A percentile compares a stretch with the other conserved stretches of the same genome.
phyloP scores from a whole-genome alignment of 2,329 filamentous ascomycete species.

The Arthrinium puccinioides region DNA sequence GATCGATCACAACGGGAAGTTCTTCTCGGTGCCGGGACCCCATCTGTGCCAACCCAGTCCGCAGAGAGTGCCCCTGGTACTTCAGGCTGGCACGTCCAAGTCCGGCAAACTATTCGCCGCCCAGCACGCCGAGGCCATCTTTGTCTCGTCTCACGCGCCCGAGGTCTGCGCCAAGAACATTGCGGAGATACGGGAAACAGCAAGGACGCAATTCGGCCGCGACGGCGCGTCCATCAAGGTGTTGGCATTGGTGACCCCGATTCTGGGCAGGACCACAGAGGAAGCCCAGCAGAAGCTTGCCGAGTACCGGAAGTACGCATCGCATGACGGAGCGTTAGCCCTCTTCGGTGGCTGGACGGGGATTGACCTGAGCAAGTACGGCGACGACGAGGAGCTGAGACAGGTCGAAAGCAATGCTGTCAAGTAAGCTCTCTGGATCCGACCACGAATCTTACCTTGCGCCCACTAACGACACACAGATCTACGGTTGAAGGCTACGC shows the following conservation, averaged over 20 bases:
- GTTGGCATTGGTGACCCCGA: conserved; percentile 56
- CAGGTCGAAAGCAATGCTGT: conserved; percentile 32
- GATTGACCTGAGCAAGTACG: conserved; percentile 34
- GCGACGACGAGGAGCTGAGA: conserved; percentile 29
- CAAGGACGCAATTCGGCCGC: conserved; percentile 43
- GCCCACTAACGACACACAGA: conserved; percentile 20
- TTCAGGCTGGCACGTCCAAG: conserved; percentile 63
- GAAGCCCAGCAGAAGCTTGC: conserved; percentile 58
- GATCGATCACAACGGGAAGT: conserved; percentile 60
- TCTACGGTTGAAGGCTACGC: conserved; percentile 50
- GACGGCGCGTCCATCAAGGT: conserved; percentile 59
- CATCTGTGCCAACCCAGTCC: conserved; percentile 60
- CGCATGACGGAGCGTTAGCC: conserved; percentile 55
- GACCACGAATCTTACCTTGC: conserved; percentile 7
- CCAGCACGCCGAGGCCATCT: conserved; percentile 65
- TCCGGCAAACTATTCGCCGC: conserved; percentile 61
- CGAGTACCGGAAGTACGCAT: conserved; percentile 54
- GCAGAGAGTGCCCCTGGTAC: conserved; percentile 60
- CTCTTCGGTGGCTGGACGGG: conserved; percentile 71
- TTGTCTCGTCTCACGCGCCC: conserved; percentile 59
- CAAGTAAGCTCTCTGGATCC: conserved; percentile 21
- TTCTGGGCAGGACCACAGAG: conserved; percentile 58
- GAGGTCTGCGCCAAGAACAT: conserved; percentile 53
- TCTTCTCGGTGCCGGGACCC: conserved; percentile 56
- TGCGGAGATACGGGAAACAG: conserved; percentile 52